These are phyloP conservation scores for Rhynchospora breviuscula DNA, from an alignment of 176 grass and related monocot genomes.

Conservation along the genomic window DNA sequence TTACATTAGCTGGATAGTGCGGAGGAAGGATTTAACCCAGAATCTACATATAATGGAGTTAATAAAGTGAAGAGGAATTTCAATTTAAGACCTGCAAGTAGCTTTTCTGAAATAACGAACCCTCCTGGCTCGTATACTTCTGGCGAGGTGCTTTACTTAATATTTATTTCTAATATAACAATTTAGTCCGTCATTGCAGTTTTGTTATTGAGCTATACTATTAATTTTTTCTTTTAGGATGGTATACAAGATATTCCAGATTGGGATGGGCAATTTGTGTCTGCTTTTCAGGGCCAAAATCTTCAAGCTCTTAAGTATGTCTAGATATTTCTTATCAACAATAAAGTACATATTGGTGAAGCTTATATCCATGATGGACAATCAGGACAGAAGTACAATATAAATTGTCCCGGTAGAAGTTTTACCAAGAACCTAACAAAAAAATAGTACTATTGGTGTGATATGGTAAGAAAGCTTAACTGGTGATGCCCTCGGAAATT, in stretches of 20 bases:
- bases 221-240: constrained; percentile 37
- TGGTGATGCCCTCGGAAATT: not conserved
- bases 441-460: not conserved
- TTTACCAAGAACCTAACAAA: not conserved
- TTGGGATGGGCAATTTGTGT: constrained; percentile 54
- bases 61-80: constrained; percentile 29
- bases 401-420: constrained; percentile 5
- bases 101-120: constrained; percentile 39
- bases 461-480: not conserved
- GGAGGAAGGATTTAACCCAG: constrained; percentile 44
- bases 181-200: constrained; percentile 9
- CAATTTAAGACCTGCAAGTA: constrained; percentile 29
- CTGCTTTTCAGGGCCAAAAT: constrained; percentile 65
- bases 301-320: constrained; percentile 90
- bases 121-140: constrained; percentile 35
- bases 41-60: constrained; percentile 34
- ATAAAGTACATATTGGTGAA: not conserved
- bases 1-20: constrained; percentile 67
- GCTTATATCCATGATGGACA: constrained; percentile 6
- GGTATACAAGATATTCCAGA: constrained; percentile 69
- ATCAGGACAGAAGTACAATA: constrained; percentile 9
- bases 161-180: constrained; percentile 26
- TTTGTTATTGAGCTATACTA: constrained; percentile 8
- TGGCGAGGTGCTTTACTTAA: constrained; percentile 49
- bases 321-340: not conserved